Base-by-base conservation (phyloP, 169 alveolate species). In the Cryptosporidium canis region DNA sequence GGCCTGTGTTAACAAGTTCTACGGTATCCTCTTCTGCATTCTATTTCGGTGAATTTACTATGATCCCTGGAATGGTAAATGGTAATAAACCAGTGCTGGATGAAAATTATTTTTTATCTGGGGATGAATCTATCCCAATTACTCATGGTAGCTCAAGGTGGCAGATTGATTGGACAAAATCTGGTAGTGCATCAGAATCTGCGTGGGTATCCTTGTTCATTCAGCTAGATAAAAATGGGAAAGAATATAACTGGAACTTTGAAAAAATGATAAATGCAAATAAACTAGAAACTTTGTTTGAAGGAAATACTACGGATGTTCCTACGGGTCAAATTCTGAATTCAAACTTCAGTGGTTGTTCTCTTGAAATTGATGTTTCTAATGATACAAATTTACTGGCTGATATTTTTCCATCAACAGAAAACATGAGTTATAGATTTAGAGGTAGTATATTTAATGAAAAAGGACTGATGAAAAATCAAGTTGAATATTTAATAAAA, bases 161-260 rank as follows among this genome's bases (percentile, higher is more conserved):
- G 87, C 87, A 77, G 24, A 24, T 77, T 61, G 87, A 77, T 43
- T 77, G 87, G 87, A 41, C 77, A 21, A 77, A 77, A 18, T 77
- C 87, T 1, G 39, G 61, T 77, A 24, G n/a, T 37, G 11, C 51
- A 3, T 77, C 87, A 39, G 41, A 37, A 21, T 41, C 41, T 33
- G 87, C 87, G n/a, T 77, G 72, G 87, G 41, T 77, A 37, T 56
- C 87, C 6, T 61, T 77, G 27, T 58, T 9, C 9, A 21, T 77
- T 4, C 72, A 58, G 21, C 35, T 55, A 11, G 77, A 77, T 14
- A 21, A 43, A 43, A 41, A 58, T 24, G 71, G 44, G 14, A 33
- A 43, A 37, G 33, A 58, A 53, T 51, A 55, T 14, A 44, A 35
- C 41, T 77, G 68, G 64, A 53, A 43, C 6, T 61, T 77, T 58